phyloP scores from a whole-genome alignment of 495 filamentous ascomycete genomes.

The Talaromyces liani region DNA sequence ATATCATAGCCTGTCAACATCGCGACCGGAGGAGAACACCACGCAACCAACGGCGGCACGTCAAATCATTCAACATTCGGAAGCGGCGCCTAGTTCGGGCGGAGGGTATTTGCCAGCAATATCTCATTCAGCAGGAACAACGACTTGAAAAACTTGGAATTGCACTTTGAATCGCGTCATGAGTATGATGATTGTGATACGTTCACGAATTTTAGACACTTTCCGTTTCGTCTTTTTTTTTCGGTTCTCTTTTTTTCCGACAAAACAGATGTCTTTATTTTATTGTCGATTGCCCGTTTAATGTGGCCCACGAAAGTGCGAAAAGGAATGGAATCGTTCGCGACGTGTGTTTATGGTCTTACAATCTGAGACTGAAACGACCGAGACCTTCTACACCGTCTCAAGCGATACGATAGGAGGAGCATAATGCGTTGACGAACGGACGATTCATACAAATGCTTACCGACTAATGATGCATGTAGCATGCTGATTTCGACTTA shows the following conservation, averaged over 20 bases:
- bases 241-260: neutral
- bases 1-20: neutral
- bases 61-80: slow-evolving; percentile 2
- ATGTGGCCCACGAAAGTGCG: neutral
- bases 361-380: neutral
- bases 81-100: neutral
- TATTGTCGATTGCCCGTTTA: neutral
- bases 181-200: neutral
- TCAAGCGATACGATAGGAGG: neutral
- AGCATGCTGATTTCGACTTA: neutral
- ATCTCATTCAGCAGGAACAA: slow-evolving; percentile 6
- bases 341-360: neutral
- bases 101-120: slow-evolving; percentile 5
- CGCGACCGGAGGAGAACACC: neutral
- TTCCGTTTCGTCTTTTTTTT: neutral
- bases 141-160: neutral
- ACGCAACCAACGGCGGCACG: neutral
- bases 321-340: neutral
- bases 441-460: neutral
- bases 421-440: slow-evolving; percentile 1
- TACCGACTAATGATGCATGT: slow-evolving; percentile 4
- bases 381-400: neutral
- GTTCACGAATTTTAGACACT: neutral
- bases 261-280: neutral
- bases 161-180: slow-evolving; percentile 1